Base-by-base conservation (phyloP, 768 basidiomycete species). In the Cantharellus cinnabarinus region DNA sequence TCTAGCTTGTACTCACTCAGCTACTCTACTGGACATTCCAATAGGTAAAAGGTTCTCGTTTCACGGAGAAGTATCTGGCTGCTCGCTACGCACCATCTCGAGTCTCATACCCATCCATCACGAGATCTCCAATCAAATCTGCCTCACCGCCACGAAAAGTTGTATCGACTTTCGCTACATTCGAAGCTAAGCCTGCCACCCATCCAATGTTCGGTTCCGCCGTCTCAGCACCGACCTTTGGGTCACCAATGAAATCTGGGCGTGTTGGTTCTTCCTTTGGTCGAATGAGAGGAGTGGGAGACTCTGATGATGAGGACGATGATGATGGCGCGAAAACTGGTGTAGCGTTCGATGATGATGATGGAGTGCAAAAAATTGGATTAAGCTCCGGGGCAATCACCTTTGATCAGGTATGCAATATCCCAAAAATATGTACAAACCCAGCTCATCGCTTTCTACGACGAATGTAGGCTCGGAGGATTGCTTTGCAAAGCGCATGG, bases 21-120 rank as follows among this genome's bases (percentile, higher is more conserved):
- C 39, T 14, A 29, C 58, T 14, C 39, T 42, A 39, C n/a, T 14
- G 5, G 15, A 40, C 15, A 5, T 60, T 15, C 56, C 35, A 38
- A 5, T 41, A 95, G 91, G 86, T 95, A 53, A 81, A 83, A 55
- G 89, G 89, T n/a, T 88, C 89, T 48, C 85, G 94, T 2, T 94
- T 97, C 73, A 97, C 94, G 20, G 93, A 98, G 64, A 93, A 94
- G 69, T 98, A 97, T 69, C 77, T 93, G 37, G 79, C 82, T 64
- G 80, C 68, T 10, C 69, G 70, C 50, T 70, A 69, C 61, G 58
- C 62, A 38, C 59, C 64, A 0, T 44, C 64, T 4, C 42, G 58
- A 79, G 20, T 29, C 20, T 59, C 63, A 65, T 2, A 68, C 75
- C 4, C 77, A 75, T 66, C 75, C 3, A 70, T 75, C 4, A 64